Percentiles rank a stretch among this genome's conserved stretches.
Evolutionary conservation across 495 filamentous ascomycete genomes (phyloP).

Genomic region (Usnea hakonensis): DNA sequence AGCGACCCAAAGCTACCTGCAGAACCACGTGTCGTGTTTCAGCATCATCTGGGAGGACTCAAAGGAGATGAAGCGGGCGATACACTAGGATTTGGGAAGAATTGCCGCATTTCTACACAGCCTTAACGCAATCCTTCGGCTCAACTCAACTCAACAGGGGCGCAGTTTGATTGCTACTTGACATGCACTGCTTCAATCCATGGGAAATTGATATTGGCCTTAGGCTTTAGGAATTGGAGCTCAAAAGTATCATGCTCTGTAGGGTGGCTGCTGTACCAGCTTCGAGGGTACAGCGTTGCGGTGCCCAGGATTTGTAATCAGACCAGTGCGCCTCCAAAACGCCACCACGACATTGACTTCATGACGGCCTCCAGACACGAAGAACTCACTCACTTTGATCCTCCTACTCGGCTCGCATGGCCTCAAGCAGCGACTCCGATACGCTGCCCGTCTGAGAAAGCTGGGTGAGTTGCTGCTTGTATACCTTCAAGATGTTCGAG

Average conservation of each 20-base stretch:
- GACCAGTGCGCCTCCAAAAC: neutral
- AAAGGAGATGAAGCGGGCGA: neutral
- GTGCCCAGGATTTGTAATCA: neutral
- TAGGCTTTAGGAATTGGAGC: neutral
- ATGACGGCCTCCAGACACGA: neutral
- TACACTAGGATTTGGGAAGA: neutral
- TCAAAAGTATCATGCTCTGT: neutral
- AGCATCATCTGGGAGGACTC: neutral
- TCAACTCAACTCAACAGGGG: neutral
- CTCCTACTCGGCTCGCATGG: constrained; percentile 1
- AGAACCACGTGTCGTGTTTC: neutral
- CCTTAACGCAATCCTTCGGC: neutral
- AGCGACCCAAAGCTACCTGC: neutral
- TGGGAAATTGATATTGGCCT: neutral
- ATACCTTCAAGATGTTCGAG: constrained; percentile 55
- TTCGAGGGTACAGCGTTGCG: constrained; percentile 5
- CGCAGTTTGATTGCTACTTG: neutral
- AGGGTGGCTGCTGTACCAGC: no score
- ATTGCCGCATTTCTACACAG: neutral
- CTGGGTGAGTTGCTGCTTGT: constrained; percentile 35
- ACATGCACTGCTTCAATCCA: neutral
- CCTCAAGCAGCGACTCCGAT: constrained; percentile 9
- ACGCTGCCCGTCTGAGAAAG: constrained; percentile 20
- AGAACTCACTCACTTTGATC: neutral
- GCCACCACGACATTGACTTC: neutral